A percentile compares a stretch with the other conserved stretches of the same genome.
Conservation (phyloP, 2,329 filamentous ascomycete genomes). For the Xylaria polymorpha region DNA sequence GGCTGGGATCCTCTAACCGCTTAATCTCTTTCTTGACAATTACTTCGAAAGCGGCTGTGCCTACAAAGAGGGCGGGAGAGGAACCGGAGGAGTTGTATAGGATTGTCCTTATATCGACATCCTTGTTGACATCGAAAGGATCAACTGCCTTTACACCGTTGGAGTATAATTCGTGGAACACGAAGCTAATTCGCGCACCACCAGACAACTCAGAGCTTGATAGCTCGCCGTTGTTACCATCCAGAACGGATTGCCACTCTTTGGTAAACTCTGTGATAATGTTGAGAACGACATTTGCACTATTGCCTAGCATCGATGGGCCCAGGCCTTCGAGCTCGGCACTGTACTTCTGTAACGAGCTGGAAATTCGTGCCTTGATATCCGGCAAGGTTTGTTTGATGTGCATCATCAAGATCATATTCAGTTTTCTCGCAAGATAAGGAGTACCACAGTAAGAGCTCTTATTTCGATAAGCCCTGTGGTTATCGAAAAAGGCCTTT, state of each 20-base stretch:
- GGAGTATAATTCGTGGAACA: constrained; percentile 98
- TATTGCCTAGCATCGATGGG: constrained; percentile 95
- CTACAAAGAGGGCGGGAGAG: constrained; percentile 94
- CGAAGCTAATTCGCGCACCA: constrained; percentile 97
- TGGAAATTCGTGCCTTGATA: constrained; percentile 96
- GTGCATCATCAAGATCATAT: constrained; percentile 99
- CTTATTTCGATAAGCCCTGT: constrained; percentile 99
- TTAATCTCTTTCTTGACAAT: constrained; percentile 99
- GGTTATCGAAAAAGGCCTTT: constrained; percentile 97
- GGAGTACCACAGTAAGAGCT: constrained; percentile 98
- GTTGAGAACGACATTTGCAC: constrained; percentile 94
- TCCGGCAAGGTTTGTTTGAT: constrained; percentile 99
- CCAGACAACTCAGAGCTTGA: constrained; percentile 95
- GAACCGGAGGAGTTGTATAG: constrained; percentile 99
- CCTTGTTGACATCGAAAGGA: constrained; percentile 97
- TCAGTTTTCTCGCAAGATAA: constrained; percentile 95
- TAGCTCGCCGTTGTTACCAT: constrained; percentile 95
- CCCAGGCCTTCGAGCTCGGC: constrained; percentile 84
- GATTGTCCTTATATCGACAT: constrained; percentile 95
- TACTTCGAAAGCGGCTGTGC: constrained; percentile 96
- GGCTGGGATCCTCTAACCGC: constrained; percentile 91
- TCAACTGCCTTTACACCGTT: constrained; percentile 98
- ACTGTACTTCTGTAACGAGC: constrained; percentile 91
- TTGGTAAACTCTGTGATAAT: constrained; percentile 99
- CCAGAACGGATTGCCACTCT: constrained; percentile 94